These are phyloP conservation scores for Triangularia setosa DNA, from an alignment of 2,329 filamentous ascomycete species.

Conservation along the genomic window DNA sequence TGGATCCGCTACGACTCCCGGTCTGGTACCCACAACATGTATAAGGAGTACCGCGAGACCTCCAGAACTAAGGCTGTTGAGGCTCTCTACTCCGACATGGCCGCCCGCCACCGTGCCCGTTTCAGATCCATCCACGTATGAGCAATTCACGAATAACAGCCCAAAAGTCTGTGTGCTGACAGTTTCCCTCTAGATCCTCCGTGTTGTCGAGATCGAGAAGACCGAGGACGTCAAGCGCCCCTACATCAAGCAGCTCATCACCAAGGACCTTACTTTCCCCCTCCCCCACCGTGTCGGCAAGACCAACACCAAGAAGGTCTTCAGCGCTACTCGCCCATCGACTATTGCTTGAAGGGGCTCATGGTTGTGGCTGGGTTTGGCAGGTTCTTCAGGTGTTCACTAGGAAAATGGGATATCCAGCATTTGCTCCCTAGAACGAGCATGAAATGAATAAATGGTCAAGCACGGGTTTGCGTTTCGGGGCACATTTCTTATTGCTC, in stretches of 20 bases:
- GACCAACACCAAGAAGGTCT: slow-evolving; percentile 81
- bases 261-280: slow-evolving; percentile 96
- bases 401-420: slow-evolving; percentile 58
- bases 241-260: slow-evolving; percentile 98
- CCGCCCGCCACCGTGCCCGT: slow-evolving; percentile 93
- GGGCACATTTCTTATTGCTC: slow-evolving; percentile 7
- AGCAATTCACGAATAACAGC: slow-evolving; percentile 26
- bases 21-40: slow-evolving; percentile 99
- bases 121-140: slow-evolving; percentile 98
- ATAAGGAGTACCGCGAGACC: slow-evolving; percentile 99
- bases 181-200: slow-evolving; percentile 71
- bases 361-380: slow-evolving; percentile 48
- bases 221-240: slow-evolving; percentile 90
- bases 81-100: slow-evolving; percentile 99
- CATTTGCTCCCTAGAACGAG: slow-evolving; percentile 50
- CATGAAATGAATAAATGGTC: slow-evolving; percentile 41
- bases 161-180: slow-evolving; percentile 29
- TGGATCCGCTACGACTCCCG: slow-evolving; percentile 99
- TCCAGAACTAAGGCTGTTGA: slow-evolving; percentile 93
- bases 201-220: slow-evolving; percentile 97
- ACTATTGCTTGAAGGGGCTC: slow-evolving; percentile 85
- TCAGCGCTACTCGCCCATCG: slow-evolving; percentile 86
- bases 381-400: slow-evolving; percentile 58
- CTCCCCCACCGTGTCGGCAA: slow-evolving; percentile 93
- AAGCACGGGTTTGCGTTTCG: slow-evolving; percentile 22